Conservation (phyloP, 257 asterid genomes). For the Phtheirospermum japonicum region DNA sequence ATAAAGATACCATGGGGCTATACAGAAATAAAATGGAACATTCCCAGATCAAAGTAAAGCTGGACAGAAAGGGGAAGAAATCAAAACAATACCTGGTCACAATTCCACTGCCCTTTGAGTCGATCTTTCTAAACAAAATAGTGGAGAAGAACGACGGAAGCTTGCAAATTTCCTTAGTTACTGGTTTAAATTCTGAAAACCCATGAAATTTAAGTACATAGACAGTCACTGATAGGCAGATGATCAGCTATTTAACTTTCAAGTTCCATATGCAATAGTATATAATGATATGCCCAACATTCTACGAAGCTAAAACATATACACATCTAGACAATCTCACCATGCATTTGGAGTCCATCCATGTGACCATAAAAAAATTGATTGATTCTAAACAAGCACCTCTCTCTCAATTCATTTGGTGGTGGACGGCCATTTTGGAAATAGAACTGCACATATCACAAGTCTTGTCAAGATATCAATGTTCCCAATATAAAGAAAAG, state of each 20-base stretch:
- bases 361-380: constrained; percentile 92
- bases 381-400: constrained; percentile 89
- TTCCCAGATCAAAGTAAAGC: constrained; percentile 7
- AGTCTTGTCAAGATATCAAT: constrained; percentile 22
- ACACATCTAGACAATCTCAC: constrained; percentile 43
- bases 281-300: constrained; percentile 20
- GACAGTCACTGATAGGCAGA: not conserved
- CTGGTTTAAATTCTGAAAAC: constrained; percentile 82
- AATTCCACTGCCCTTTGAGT: constrained; percentile 57
- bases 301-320: not conserved
- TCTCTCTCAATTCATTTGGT: constrained; percentile 85
- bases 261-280: constrained; percentile 23
- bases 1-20: not conserved
- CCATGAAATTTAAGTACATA: constrained; percentile 22
- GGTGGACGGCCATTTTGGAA: constrained; percentile 93
- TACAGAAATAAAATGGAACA: not conserved
- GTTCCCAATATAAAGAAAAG: constrained; percentile 9
- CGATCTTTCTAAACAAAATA: constrained; percentile 82
- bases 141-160: constrained; percentile 96
- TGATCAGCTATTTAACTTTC: constrained; percentile 5
- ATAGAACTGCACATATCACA: constrained; percentile 68
- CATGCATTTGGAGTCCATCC: constrained; percentile 88
- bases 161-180: constrained; percentile 96
- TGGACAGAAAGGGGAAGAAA: constrained; percentile 6
- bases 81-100: constrained; percentile 65